Conservation (phyloP, 2,329 filamentous ascomycete species). For the Periconia sp. region DNA sequence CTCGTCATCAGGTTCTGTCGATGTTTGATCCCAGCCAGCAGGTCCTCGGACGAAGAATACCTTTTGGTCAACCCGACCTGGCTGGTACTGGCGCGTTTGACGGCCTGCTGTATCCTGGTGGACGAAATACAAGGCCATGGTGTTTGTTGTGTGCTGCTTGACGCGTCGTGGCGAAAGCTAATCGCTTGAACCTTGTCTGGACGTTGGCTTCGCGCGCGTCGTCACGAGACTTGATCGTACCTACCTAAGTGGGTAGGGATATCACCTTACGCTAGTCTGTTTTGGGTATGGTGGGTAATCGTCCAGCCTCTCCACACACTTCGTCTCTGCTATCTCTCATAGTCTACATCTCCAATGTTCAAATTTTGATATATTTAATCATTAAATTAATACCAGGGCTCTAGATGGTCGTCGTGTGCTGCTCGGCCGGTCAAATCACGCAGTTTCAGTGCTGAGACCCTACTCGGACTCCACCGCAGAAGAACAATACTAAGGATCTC, state of each 20-base stretch:
- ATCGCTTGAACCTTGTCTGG: not conserved
- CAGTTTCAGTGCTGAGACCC: conserved; percentile 12
- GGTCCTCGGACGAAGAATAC: not conserved
- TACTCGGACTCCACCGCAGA: conserved; percentile 11
- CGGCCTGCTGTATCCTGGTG: not conserved
- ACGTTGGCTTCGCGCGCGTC: not conserved
- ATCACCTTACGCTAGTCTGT: not conserved
- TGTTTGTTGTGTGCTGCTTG: conserved; percentile 1
- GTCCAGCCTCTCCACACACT: too few species aligned
- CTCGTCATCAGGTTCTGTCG: not conserved
- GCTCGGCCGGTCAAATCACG: not conserved
- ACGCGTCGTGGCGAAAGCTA: conserved; percentile 4
- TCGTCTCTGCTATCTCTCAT: too few species aligned
- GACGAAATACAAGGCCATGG: conserved; percentile 5
- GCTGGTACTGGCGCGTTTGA: not conserved
- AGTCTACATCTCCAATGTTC: too few species aligned
- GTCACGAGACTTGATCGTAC: not conserved
- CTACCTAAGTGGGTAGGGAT: not conserved
- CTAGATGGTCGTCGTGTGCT: not conserved
- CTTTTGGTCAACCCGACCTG: not conserved
- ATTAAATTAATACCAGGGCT: not conserved
- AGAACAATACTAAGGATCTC: conserved; percentile 41
- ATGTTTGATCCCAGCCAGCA: not conserved
- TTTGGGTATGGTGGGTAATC: not conserved
- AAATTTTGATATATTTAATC: not conserved